Conservation (phyloP, 2,329 filamentous ascomycete species). For the Botrytis galanthina region DNA sequence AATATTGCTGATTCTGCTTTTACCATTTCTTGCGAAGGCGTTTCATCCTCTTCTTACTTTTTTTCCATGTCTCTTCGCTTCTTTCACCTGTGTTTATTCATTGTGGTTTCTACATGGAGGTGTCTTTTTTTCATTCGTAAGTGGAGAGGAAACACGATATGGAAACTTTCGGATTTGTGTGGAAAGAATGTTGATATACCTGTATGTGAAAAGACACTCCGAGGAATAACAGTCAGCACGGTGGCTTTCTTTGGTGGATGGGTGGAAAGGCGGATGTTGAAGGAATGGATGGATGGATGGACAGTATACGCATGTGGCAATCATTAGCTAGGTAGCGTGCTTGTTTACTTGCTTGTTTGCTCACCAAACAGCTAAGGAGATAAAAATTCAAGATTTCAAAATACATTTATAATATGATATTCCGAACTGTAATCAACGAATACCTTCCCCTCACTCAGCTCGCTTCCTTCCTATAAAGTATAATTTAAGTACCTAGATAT, state of each 20-base stretch:
- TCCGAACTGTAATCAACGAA: background rate
- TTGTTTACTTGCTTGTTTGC: background rate
- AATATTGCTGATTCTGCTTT: background rate
- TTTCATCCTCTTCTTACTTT: background rate
- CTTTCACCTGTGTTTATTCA: conserved; percentile 5
- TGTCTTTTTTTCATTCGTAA: background rate
- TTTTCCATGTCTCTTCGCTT: background rate
- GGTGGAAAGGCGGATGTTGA: background rate
- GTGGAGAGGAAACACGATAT: background rate
- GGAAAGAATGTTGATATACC: background rate
- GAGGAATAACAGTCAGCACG: background rate
- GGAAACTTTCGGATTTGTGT: background rate
- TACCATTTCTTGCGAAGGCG: background rate
- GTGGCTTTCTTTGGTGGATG: background rate
- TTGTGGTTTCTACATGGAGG: background rate
- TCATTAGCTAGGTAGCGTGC: background rate
- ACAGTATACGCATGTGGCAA: background rate
- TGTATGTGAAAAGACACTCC: background rate
- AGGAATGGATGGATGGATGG: background rate
- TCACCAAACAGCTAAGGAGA: too few species aligned
- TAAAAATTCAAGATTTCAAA: background rate
- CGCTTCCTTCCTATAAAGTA: background rate
- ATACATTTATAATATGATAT: background rate
- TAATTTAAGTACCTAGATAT: background rate
- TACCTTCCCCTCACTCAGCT: background rate